Percentiles rank a stretch among this genome's conserved stretches.
phyloP scores from a whole-genome alignment of 2,329 filamentous ascomycete species.

The Rugonectria rugulosa region DNA sequence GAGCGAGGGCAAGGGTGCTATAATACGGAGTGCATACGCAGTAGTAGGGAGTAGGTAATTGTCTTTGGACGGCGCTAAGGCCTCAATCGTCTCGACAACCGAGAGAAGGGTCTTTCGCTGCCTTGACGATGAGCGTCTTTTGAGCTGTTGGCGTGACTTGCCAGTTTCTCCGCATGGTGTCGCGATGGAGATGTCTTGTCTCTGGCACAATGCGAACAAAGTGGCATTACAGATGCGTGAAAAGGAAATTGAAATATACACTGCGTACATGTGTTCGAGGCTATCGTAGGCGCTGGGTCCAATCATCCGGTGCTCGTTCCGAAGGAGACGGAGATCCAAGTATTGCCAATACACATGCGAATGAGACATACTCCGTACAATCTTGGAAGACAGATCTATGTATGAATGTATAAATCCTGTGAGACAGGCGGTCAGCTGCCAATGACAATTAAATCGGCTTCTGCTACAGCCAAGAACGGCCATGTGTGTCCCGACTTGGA shows the following conservation, averaged over 20 bases:
- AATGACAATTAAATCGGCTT: slow-evolving; percentile 10
- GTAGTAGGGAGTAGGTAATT: too few species aligned
- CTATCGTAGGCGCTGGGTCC: slow-evolving; percentile 29
- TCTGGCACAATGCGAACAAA: slow-evolving; percentile 21
- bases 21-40: background rate
- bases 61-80: too few species aligned
- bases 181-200: too few species aligned
- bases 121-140: slow-evolving; percentile 5
- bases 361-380: slow-evolving; percentile 17
- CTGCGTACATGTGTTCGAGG: slow-evolving; percentile 22
- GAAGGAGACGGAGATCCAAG: background rate
- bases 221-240: slow-evolving; percentile 31
- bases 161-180: background rate
- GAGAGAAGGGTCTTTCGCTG: slow-evolving; percentile 4
- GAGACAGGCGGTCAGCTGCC: slow-evolving; percentile 9
- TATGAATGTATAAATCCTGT: slow-evolving; percentile 11
- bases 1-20: background rate
- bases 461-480: slow-evolving; percentile 9
- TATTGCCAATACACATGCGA: slow-evolving; percentile 1
- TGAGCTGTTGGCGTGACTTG: background rate
- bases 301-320: slow-evolving; percentile 13
- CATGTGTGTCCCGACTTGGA: slow-evolving; percentile 15
- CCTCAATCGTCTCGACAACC: slow-evolving; percentile 36
- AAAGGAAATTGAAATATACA: slow-evolving; percentile 27
- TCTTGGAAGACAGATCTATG: slow-evolving; percentile 13